Base-by-base conservation (phyloP, 192 early-diverging fungal genomes). In the Coemansia biformis region DNA sequence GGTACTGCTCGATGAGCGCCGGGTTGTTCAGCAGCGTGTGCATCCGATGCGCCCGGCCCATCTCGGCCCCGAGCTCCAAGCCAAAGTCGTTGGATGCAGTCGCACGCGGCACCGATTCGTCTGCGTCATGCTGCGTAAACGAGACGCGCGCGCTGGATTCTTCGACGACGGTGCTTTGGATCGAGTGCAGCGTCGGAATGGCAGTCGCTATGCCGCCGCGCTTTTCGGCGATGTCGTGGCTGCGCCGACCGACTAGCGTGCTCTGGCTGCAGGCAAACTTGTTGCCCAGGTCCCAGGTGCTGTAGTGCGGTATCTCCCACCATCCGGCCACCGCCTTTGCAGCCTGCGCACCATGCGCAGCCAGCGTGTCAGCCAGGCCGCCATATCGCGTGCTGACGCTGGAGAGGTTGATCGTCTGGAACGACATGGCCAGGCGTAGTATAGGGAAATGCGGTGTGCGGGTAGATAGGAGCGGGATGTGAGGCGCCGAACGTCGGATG, bases 1-100 rank as follows among this genome's bases (percentile, higher is more conserved):
- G 83, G 58, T 87, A 89, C 45, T 75, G 51, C 46, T 63, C 59
- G n/a, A 75, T 59, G 17, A 75, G 51, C 17, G 46, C 48, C 10
- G 72, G 72, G 41, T 75, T 75, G 57, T 64, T 63, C 17, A 75
- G 49, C 4, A 75, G 42, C 18, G 72, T 75, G 39, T 57, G 55
- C 60, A 75, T 59, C 13, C 64, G 59, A 36, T 75, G 57, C 10
- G 63, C 72, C 26, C 55, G 59, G 18, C 64, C 66, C 64, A 68
- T 60, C 17, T 68, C 65, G 28, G 48, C 42, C 0, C 57, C 66
- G 28, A 63, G 34, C 5, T 59, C 65, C 43, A 59, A 64, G 51
- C 59, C 66, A 64, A 68, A 75, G 29, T 66, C 71, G 24, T 46
- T 57, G 29, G 51, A 35, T 3, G 31, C 32, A 1, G 71, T 63